Percentiles rank a stretch among this genome's conserved stretches.
Evolutionary conservation across 768 basidiomycete genomes (phyloP).

Genomic region (Auricularia sp.): DNA sequence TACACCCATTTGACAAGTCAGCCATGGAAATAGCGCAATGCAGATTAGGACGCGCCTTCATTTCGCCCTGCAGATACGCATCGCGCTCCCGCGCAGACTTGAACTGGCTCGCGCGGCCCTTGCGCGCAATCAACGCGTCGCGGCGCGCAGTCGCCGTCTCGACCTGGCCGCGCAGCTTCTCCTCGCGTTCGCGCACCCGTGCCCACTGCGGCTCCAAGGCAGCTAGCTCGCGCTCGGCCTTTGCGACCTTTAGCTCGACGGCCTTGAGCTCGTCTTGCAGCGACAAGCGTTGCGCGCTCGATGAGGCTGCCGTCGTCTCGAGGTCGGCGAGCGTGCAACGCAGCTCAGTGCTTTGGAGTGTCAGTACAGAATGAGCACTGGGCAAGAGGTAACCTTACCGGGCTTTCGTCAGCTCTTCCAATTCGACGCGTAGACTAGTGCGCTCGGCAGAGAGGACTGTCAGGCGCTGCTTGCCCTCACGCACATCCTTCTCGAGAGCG

Average conservation of each 20-base stretch:
- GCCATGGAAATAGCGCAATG: conserved; percentile 15
- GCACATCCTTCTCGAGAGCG: conserved; percentile 56
- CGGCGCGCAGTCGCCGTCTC: conserved; percentile 68
- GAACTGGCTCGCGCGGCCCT: conserved; percentile 81
- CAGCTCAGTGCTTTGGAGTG: conserved; percentile 55
- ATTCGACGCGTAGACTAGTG: conserved; percentile 68
- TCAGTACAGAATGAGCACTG: no score
- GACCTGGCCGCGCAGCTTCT: conserved; percentile 45
- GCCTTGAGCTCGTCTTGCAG: conserved; percentile 55
- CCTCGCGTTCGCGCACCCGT: conserved; percentile 36
- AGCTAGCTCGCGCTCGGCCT: conserved; percentile 54
- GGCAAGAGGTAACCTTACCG: no score
- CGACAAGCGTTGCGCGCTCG: conserved; percentile 42
- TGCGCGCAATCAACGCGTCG: conserved; percentile 75
- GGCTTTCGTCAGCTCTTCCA: conserved; percentile 53
- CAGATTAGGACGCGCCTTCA: conserved; percentile 52
- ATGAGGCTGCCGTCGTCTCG: conserved; percentile 15
- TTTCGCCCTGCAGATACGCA: conserved; percentile 68
- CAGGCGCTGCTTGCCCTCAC: conserved; percentile 56
- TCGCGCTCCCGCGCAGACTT: conserved; percentile 77
- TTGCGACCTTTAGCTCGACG: conserved; percentile 49
- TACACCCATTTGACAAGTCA: neutral
- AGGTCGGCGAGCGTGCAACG: conserved; percentile 78
- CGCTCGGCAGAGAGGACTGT: conserved; percentile 64
- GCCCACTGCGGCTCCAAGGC: conserved; percentile 65